Base-by-base conservation (phyloP, 306 rosid species). In the Elaeagnus macrophylla region DNA sequence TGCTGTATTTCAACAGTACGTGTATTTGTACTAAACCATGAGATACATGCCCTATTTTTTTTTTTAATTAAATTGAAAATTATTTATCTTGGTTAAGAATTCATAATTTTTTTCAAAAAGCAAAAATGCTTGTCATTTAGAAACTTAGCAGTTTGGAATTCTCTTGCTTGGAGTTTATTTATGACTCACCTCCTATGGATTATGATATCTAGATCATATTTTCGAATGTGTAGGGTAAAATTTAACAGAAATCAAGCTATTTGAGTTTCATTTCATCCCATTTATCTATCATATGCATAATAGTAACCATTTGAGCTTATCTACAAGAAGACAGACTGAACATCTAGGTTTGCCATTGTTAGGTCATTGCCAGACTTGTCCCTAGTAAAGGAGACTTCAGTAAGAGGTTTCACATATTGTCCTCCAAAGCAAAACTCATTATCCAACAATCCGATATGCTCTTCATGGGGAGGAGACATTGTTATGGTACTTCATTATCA, bases 321-420 rank as follows among this genome's bases (percentile, higher is more conserved):
- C 49, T 45, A 13, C 15, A 12, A 18, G 1, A 52, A 48, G 56
- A 60, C 56, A 56, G 36, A 44, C 42, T 49, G 19, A 64, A 51
- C 36, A 51, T 37, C 3, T 52, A 14, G 49, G 48, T 55, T 25
- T 49, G 53, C 39, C 54, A 70, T 68, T 37, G n/a, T 25, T 48
- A 90, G 97, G 84, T 86, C 88, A 45, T 74, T 90, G 75, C 95
- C 86, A 37, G 97, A 81, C 51, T 59, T 86, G 25, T 81, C 86
- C 57, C 59, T 74, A 52, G 49, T 74, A 61, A 74, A 59, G 73
- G 89, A 86, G 59, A 78, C 79, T 53, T 74, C 79, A 53, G 52
- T 90, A 25, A 81, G 86, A 79, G 97, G 94, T 19, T 79, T 90
- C 74, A 51, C 70, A 12, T 70, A 62, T 62, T 75, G 83, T n/a